Percentiles rank a stretch among this genome's conserved stretches.
Conservation (phyloP, 1,139 yeast genomes). For the Suhomyces maxii region DNA sequence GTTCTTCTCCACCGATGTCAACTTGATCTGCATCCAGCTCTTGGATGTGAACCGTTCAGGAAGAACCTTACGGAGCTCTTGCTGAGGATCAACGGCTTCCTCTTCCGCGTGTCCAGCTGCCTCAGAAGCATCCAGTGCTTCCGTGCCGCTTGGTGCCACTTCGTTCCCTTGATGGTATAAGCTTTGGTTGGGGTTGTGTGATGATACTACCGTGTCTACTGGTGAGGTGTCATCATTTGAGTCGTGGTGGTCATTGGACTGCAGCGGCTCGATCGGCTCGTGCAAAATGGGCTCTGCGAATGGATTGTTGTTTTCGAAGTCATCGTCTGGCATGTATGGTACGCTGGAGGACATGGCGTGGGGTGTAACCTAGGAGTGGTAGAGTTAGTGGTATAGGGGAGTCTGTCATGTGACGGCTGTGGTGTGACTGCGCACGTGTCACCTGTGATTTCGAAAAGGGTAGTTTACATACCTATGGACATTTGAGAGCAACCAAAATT, state of each 20-base stretch:
- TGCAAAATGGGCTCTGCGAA: conserved; percentile 40
- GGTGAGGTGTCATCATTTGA: background rate
- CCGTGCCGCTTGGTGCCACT: background rate
- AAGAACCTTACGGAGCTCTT: conserved; percentile 44
- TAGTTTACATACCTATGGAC: no score
- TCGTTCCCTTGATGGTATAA: no score
- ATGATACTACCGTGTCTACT: no score
- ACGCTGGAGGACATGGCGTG: conserved; percentile 51
- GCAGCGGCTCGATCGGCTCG: no score
- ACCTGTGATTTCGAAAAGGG: no score
- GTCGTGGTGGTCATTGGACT: background rate
- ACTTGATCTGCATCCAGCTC: conserved; percentile 30
- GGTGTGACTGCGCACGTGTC: background rate
- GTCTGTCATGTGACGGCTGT: background rate
- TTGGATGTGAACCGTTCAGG: conserved; percentile 51
- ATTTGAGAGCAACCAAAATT: no score
- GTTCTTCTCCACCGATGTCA: conserved; percentile 40
- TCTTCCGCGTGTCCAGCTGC: no score
- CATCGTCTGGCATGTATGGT: conserved; percentile 61
- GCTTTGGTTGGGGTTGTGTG: no score
- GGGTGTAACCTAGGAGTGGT: background rate
- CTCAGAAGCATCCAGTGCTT: conserved; percentile 2
- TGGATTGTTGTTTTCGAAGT: conserved; percentile 65
- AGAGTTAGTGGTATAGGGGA: background rate
- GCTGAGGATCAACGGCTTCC: conserved; percentile 19